A percentile compares a stretch with the other conserved stretches of the same genome.
These are phyloP conservation scores for Rhytidiadelphus loreus DNA, from an alignment of 225 moss, liverwort and hornwort species.

Conservation along the genomic window DNA sequence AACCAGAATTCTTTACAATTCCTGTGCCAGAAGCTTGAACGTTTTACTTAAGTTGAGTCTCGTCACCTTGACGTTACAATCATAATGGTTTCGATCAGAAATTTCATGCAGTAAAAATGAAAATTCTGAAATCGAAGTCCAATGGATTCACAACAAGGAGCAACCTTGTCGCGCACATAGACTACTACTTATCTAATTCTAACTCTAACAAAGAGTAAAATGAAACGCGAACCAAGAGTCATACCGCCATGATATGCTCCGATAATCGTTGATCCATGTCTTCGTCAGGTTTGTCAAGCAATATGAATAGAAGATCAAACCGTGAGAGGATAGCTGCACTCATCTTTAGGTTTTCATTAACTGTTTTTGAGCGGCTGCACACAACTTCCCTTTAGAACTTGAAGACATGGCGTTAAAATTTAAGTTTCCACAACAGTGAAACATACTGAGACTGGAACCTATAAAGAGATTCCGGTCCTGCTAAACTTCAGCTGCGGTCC, in stretches of 20 bases:
- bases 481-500: background rate
- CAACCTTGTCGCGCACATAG: background rate
- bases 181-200: background rate
- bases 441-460: background rate
- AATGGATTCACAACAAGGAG: background rate
- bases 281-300: constrained; percentile 97
- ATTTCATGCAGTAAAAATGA: background rate
- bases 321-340: constrained; percentile 94
- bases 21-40: background rate
- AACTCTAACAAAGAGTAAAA: background rate
- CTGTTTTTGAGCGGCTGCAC: constrained; percentile 89
- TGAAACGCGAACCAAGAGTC: background rate
- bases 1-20: background rate
- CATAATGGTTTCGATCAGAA: background rate
- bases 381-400: constrained; percentile 6
- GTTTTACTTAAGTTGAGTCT: background rate
- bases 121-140: background rate
- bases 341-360: constrained; percentile 99
- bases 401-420: background rate
- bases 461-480: background rate
- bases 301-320: constrained; percentile 95
- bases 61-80: background rate
- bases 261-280: constrained; percentile 83
- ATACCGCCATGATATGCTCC: constrained; percentile 90
- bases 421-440: background rate